A percentile compares a stretch with the other conserved stretches of the same genome.
These are phyloP conservation scores for Cyanodermella asteris DNA, from an alignment of 2,329 filamentous ascomycete genomes.

Conservation along the genomic window DNA sequence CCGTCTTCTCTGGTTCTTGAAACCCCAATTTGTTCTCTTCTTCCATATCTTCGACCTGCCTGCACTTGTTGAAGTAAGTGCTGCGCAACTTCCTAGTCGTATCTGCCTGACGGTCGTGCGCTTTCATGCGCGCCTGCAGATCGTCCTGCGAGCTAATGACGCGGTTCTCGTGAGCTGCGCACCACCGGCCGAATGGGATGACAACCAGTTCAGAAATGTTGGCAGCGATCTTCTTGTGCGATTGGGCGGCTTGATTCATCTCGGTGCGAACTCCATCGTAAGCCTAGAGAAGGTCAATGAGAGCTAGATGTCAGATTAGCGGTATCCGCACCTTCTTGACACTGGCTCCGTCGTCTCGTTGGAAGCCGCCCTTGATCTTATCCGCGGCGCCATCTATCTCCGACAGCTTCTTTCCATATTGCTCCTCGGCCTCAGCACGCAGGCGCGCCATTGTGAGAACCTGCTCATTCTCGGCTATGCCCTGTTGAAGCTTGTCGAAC, in stretches of 20 bases:
- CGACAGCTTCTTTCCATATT: slow-evolving; percentile 58
- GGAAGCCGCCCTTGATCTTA: slow-evolving; percentile 64
- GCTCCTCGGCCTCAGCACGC: slow-evolving; percentile 87
- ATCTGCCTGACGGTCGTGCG: slow-evolving; percentile 81
- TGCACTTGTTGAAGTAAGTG: slow-evolving; percentile 97
- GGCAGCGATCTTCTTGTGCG: slow-evolving; percentile 85
- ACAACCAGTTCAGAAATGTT: slow-evolving; percentile 93
- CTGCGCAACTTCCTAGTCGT: slow-evolving; percentile 78
- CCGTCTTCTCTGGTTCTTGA: slow-evolving; percentile 46
- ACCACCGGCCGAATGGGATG: slow-evolving; percentile 85
- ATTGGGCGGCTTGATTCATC: slow-evolving; percentile 77
- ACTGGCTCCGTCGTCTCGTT: slow-evolving; percentile 82
- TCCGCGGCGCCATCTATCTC: slow-evolving; percentile 69
- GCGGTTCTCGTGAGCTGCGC: slow-evolving; percentile 76
- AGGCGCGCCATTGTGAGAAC: slow-evolving; percentile 75
- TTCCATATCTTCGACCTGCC: slow-evolving; percentile 83
- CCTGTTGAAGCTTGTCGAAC: slow-evolving; percentile 92
- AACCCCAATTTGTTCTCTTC: slow-evolving; percentile 98
- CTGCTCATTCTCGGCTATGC: slow-evolving; percentile 85
- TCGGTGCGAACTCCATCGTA: slow-evolving; percentile 83
- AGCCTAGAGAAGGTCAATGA: slow-evolving; percentile 34
- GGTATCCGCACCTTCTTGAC: slow-evolving; percentile 54
- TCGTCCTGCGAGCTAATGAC: slow-evolving; percentile 91
- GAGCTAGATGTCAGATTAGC: slow-evolving; percentile 2
- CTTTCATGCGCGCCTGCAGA: slow-evolving; percentile 72